Percentiles rank a stretch among this genome's conserved stretches.
Conservation (phyloP, 495 filamentous ascomycete species). For the Tuber indicum region DNA sequence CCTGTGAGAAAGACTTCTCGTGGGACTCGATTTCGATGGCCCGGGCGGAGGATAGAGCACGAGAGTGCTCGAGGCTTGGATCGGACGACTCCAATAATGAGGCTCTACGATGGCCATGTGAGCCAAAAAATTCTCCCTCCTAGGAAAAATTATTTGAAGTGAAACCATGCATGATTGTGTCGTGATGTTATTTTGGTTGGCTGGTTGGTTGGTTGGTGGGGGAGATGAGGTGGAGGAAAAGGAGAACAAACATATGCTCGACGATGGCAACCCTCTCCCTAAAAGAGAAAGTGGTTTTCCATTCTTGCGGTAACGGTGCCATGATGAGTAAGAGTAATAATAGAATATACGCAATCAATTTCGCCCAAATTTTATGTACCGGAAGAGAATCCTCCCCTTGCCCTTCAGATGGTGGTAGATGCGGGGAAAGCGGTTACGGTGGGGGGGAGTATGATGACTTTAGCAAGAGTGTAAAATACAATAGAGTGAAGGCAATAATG, state of each 20-base stretch:
- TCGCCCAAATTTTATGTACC: background rate
- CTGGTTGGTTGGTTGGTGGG: background rate
- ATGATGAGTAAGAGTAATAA: background rate
- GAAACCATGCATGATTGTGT: background rate
- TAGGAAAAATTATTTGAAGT: background rate
- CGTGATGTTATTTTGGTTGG: background rate
- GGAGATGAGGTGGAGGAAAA: constrained; percentile 17
- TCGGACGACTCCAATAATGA: constrained; percentile 22
- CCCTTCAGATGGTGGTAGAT: background rate
- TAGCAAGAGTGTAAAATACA: background rate
- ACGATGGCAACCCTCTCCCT: constrained; percentile 34
- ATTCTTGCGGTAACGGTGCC: constrained; percentile 13
- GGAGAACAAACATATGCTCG: constrained; percentile 46
- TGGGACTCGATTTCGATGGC: constrained; percentile 27
- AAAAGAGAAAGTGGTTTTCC: constrained; percentile 31
- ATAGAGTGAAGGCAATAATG: background rate
- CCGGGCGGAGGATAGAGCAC: constrained; percentile 28
- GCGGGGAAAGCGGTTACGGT: background rate
- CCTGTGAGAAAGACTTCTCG: constrained; percentile 27
- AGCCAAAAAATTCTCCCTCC: constrained; percentile 33
- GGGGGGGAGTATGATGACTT: background rate
- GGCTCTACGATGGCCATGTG: constrained; percentile 32
- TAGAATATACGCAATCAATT: background rate
- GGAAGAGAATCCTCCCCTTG: background rate
- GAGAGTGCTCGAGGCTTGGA: constrained; percentile 18